Percentiles rank a stretch among this genome's conserved stretches.
Evolutionary conservation across 352 stramenopile genomes (phyloP).

Genomic region (Elongisporangium undulatum): DNA sequence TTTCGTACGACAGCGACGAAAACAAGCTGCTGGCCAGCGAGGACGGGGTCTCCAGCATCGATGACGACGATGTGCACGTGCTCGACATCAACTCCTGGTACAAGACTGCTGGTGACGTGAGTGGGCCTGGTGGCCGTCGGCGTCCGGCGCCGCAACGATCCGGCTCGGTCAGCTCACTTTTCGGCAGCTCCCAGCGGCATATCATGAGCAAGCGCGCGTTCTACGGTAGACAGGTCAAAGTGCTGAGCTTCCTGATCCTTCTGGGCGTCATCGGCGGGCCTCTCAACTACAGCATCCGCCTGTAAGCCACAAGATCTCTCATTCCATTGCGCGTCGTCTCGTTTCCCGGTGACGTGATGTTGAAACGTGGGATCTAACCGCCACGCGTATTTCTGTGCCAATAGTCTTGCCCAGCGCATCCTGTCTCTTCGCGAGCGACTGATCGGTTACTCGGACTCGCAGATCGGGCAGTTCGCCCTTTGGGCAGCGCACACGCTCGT

Average conservation of each 20-base stretch:
- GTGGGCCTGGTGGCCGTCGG: constrained; percentile 21
- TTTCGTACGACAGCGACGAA: constrained; percentile 38
- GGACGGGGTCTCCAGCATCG: neutral
- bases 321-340: constrained; percentile 1
- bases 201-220: constrained; percentile 37
- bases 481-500: constrained; percentile 68
- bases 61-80: constrained; percentile 12
- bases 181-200: constrained; percentile 41
- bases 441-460: constrained; percentile 24
- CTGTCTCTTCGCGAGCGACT: constrained; percentile 34
- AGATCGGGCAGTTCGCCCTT: constrained; percentile 34
- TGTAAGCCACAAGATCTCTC: constrained; percentile 22
- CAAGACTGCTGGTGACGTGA: constrained; percentile 10
- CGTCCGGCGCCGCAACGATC: constrained; percentile 37
- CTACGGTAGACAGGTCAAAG: constrained; percentile 63
- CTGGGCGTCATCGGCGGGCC: constrained; percentile 77
- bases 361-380: neutral
- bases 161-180: constrained; percentile 51
- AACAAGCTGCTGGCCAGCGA: constrained; percentile 3
- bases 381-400: constrained; percentile 4
- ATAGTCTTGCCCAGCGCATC: constrained; percentile 36
- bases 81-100: constrained; percentile 2
- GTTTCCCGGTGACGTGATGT: neutral
- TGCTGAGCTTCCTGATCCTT: constrained; percentile 72
- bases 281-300: constrained; percentile 68